Evolutionary conservation across 2,329 filamentous ascomycete genomes (phyloP).

Genomic region (Hymenotorrendiella dingleyae): DNA sequence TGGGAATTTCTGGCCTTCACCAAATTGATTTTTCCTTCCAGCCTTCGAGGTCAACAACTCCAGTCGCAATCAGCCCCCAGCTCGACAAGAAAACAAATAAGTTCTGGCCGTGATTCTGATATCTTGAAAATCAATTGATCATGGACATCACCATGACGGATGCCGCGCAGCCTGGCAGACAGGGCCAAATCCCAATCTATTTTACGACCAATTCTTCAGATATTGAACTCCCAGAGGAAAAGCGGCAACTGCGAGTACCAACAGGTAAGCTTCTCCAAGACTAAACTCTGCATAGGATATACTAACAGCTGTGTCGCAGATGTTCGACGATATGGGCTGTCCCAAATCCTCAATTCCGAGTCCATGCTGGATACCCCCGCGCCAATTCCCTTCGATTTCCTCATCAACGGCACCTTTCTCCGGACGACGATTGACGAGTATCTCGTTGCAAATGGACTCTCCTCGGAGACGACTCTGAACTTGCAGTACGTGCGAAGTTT

Average conservation of each 20-base stretch:
- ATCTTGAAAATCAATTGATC: too few species aligned
- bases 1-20: too few species aligned
- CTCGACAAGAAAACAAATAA: too few species aligned
- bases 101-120: too few species aligned
- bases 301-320: too few species aligned
- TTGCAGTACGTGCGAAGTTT: constrained; percentile 92
- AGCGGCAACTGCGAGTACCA: constrained; percentile 56
- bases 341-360: constrained; percentile 65
- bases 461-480: constrained; percentile 77
- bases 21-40: too few species aligned
- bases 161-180: constrained; percentile 10
- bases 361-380: constrained; percentile 60
- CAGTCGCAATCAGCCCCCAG: too few species aligned
- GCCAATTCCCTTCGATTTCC: constrained; percentile 83
- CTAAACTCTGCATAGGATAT: too few species aligned
- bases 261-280: too few species aligned
- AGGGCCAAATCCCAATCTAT: constrained; percentile 57
- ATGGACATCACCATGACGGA: constrained; percentile 16
- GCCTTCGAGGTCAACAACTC: too few species aligned
- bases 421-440: constrained; percentile 88
- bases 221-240: constrained; percentile 56
- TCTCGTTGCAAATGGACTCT: constrained; percentile 78
- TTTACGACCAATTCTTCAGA: constrained; percentile 60
- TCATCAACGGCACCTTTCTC: constrained; percentile 89
- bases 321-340: constrained; percentile 65